phyloP scores from a whole-genome alignment of 192 early-diverging fungal genomes.

The Pilaira anomala region DNA sequence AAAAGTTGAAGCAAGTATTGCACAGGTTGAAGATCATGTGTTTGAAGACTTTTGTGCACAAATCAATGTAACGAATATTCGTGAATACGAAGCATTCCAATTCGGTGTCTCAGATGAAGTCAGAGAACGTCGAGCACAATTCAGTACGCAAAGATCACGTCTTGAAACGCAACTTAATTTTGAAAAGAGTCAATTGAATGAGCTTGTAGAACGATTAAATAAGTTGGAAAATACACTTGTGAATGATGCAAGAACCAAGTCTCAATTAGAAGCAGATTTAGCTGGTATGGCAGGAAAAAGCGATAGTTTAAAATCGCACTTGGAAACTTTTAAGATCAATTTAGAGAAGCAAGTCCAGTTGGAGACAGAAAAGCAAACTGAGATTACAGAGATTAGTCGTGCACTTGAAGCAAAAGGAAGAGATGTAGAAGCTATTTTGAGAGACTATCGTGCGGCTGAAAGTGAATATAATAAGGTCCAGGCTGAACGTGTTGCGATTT shows the following conservation, averaged over 20 bases:
- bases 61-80: constrained; percentile 73
- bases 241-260: constrained; percentile 32
- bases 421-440: constrained; percentile 63
- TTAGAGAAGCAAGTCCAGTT: constrained; percentile 45
- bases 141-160: constrained; percentile 73
- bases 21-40: constrained; percentile 56
- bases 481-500: constrained; percentile 75
- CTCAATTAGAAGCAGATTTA: constrained; percentile 36
- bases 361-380: constrained; percentile 55
- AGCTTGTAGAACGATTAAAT: constrained; percentile 55
- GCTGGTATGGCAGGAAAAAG: constrained; percentile 42
- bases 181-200: constrained; percentile 68
- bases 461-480: constrained; percentile 75
- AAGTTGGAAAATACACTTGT: constrained; percentile 52
- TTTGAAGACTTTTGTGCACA: constrained; percentile 79
- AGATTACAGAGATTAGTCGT: constrained; percentile 56
- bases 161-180: constrained; percentile 79
- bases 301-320: constrained; percentile 44
- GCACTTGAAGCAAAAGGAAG: constrained; percentile 54
- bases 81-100: constrained; percentile 83
- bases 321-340: constrained; percentile 41
- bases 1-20: constrained; percentile 44
- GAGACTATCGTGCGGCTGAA: constrained; percentile 60
- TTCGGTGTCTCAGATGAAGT: constrained; percentile 67
- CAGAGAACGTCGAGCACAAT: constrained; percentile 71